Conservation (phyloP, 768 basidiomycete genomes). For the Boletus pseudopeckii region DNA sequence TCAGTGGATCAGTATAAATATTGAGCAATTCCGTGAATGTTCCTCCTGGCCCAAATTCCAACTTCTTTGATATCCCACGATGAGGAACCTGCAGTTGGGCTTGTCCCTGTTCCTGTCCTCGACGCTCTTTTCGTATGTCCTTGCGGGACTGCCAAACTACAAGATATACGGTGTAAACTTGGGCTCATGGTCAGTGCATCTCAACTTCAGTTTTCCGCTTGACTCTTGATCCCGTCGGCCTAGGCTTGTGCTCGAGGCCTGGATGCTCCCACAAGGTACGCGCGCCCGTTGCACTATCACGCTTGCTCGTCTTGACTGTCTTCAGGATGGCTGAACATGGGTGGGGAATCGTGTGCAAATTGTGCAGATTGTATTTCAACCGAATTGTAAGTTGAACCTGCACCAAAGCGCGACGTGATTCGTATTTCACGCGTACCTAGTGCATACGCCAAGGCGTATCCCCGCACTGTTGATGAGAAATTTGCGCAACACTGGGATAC, state of each 20-base stretch:
- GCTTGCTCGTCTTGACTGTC: neutral
- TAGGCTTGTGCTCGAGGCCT: constrained; percentile 76
- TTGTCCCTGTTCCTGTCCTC: constrained; percentile 15
- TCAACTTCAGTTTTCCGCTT: neutral
- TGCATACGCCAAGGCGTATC: constrained; percentile 57
- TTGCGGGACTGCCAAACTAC: constrained; percentile 20
- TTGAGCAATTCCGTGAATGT: neutral
- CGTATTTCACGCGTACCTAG: constrained; percentile 32
- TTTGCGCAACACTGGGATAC: constrained; percentile 68
- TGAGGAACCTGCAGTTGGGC: constrained; percentile 17
- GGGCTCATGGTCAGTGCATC: constrained; percentile 53
- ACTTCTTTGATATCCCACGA: constrained; percentile 5
- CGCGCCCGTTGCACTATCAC: neutral
- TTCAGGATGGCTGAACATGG: constrained; percentile 71
- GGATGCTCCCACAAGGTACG: constrained; percentile 74
- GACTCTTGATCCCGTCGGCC: constrained; percentile 1
- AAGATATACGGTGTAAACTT: constrained; percentile 74
- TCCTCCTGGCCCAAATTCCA: neutral
- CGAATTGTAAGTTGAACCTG: constrained; percentile 52
- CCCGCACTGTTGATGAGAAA: constrained; percentile 50
- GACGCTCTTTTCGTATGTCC: constrained; percentile 14
- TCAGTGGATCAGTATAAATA: constrained; percentile 4
- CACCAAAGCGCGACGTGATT: too few relatives aligned
- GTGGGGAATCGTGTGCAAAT: constrained; percentile 56
- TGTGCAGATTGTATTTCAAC: constrained; percentile 62